Base-by-base conservation (phyloP, 192 early-diverging fungal species). In the Thamnidium elegans region DNA sequence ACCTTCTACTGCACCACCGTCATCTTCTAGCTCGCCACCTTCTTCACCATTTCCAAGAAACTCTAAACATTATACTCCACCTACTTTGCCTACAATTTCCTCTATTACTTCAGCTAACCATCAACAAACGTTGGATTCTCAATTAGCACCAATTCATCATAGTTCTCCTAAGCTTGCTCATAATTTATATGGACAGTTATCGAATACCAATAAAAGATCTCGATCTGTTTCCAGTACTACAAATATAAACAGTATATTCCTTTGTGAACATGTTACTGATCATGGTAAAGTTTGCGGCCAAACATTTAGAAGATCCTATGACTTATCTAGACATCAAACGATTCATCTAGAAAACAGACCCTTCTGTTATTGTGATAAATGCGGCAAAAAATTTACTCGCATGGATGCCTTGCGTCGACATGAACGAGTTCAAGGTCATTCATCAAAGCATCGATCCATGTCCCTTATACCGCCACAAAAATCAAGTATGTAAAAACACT, bases 371-470 rank as follows among this genome's bases (percentile, higher is more conserved):
- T 75, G 73, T 42, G 26, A 66, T 15, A 60, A 75, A 9, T 75
- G 73, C 44, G 73, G 73, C 34, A 75, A 75, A 46, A 64, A 59
- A 26, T 75, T 75, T 48, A 75, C 73, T 17, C 55, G 73, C 17
- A 75, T 70, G 68, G 73, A 75, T 71, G 73, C 73, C 30, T 45
- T 75, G 7, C 64, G 69, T 13, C 58, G 73, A 21, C 73, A 75
- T 54, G 65, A 70, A 58, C 45, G 69, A 21, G 69, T 64, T 14
- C 68, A 75, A 55, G 68, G 73, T n/a, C 73, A 75, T 36, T 31
- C 68, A 21, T 59, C 66, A 47, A 65, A 55, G 26, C 63, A 65
- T 36, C 54, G 54, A 17, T 34, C 54, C 31, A 55, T 55, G 54
- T 34, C 54, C 1, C 30, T 55, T n/a, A 34, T 32, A 31, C 13